Evolutionary conservation across 192 early-diverging fungal species (phyloP), one percentile per base, ranked within the genome.

Genomic region (Chytriomyces confervae): DNA sequence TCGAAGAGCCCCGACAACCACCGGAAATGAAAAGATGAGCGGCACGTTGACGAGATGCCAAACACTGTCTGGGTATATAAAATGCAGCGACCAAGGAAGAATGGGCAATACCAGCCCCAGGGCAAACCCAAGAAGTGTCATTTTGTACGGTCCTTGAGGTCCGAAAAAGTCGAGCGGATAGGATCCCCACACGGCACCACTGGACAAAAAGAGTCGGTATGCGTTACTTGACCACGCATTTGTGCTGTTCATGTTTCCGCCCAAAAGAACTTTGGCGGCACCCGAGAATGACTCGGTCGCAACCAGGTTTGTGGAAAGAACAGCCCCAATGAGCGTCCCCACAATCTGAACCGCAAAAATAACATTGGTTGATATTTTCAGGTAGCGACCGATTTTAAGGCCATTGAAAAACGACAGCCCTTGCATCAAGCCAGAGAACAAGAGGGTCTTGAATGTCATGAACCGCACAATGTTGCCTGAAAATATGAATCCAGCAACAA

Each of bases 381-480:
- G 85, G 83, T 93, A 94, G 65, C 92, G 91, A 47, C 91, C 93
- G 9, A 94, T 80, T 76, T 95, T 95, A 13, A 95, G 82, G 81
- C 94, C 93, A 29, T 66, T 45, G 8, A 91, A 73, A 46, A 97
- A 89, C 24, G 86, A 86, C 49, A 96, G 76, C 50, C 89, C 91
- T 84, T 98, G 95, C 20, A 85, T 80, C 84, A 94, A 85, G 6
- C 90, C 87, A 67, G 92, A 94, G 80, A 91, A 92, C 53, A 92
- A 92, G 68, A 93, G 89, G 13, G 93, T 91, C 83, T 97, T 97
- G 89, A 95, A 97, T 5, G 92, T 89, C 53, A 95, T 91, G 65
- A 94, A 93, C 74, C 89, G 91, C 47, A 95, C 92, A 13, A 93
- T 90, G 69, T 94, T 83, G 29, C 95, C 95, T 5, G 94, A 92